These are phyloP conservation scores for Oxytropis ochrocephala DNA, from an alignment of 306 rosid genomes.

Conservation along the genomic window DNA sequence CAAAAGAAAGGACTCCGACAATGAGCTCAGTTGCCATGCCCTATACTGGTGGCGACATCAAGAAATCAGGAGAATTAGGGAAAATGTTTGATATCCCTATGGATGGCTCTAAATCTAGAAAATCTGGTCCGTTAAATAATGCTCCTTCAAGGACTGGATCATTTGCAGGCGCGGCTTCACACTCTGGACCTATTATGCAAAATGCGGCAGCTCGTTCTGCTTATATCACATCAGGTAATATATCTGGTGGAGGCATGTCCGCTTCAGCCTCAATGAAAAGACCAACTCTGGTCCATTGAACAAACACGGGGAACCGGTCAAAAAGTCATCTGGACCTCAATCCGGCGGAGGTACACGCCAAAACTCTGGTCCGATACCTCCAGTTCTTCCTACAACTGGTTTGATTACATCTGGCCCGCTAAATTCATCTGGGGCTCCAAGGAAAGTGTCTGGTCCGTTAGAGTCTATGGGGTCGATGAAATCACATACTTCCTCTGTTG, in stretches of 20 bases:
- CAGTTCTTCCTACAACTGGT: slow-evolving; percentile 90
- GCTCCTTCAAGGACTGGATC: slow-evolving; percentile 91
- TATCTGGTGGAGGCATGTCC: slow-evolving; percentile 59
- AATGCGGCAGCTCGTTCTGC: slow-evolving; percentile 64
- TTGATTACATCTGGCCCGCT: slow-evolving; percentile 93
- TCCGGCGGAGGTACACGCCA: slow-evolving; percentile 96
- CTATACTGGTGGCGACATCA: slow-evolving; percentile 95
- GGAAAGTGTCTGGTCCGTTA: slow-evolving; percentile 92
- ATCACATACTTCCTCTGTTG: slow-evolving; percentile 41
- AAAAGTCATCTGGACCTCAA: slow-evolving; percentile 97
- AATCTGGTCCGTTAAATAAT: slow-evolving; percentile 72
- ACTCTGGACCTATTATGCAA: slow-evolving; percentile 83
- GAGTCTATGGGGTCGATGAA: slow-evolving; percentile 84
- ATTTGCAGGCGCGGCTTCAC: slow-evolving; percentile 89
- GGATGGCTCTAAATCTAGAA: slow-evolving; percentile 89
- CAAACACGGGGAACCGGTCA: slow-evolving; percentile 93
- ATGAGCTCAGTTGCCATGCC: slow-evolving; percentile 98
- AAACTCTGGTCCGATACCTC: slow-evolving; percentile 95
- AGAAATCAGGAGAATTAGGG: slow-evolving; percentile 89
- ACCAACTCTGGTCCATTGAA: slow-evolving; percentile 93
- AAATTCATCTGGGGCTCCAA: slow-evolving; percentile 95
- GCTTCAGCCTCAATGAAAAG: slow-evolving; percentile 77
- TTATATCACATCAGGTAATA: slow-evolving; percentile 72
- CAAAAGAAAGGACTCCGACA: slow-evolving; percentile 87
- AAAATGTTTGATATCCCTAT: slow-evolving; percentile 95